Conservation (phyloP, 768 basidiomycete species). For the Megacollybia marginata region DNA sequence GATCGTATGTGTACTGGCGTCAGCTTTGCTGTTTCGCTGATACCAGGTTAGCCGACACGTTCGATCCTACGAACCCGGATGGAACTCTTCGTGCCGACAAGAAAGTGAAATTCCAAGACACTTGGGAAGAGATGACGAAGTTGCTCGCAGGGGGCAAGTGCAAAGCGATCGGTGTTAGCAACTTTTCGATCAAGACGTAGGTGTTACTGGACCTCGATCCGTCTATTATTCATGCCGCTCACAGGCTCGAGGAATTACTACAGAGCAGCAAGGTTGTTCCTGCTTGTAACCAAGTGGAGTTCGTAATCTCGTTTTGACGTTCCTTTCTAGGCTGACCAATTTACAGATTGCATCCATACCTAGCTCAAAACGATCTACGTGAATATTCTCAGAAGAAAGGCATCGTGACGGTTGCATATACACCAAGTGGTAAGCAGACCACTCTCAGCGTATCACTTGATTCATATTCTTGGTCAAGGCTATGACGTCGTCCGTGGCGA, state of each 20-base stretch:
- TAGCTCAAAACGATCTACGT: slow-evolving; percentile 39
- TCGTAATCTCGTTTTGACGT: slow-evolving; percentile 4
- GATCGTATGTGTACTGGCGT: slow-evolving; percentile 10
- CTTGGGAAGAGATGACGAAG: slow-evolving; percentile 45
- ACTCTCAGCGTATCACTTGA: neutral
- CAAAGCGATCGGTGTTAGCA: slow-evolving; percentile 49
- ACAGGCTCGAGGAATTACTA: slow-evolving; percentile 32
- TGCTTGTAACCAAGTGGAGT: slow-evolving; percentile 44
- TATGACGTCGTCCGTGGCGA: slow-evolving; percentile 18
- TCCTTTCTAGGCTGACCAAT: neutral
- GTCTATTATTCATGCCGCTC: neutral
- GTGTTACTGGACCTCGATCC: slow-evolving; percentile 6
- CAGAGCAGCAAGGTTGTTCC: slow-evolving; percentile 35
- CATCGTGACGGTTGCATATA: slow-evolving; percentile 42
- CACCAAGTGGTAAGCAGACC: slow-evolving; percentile 31
- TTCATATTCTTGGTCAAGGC: neutral
- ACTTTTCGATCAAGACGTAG: slow-evolving; percentile 51
- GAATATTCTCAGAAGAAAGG: slow-evolving; percentile 42
- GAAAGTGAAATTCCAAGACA: slow-evolving; percentile 28
- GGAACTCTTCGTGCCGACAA: slow-evolving; percentile 25
- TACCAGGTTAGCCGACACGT: neutral
- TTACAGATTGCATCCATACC: slow-evolving; percentile 41
- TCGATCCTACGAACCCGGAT: slow-evolving; percentile 9
- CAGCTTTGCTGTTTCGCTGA: neutral
- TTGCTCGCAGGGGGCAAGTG: slow-evolving; percentile 37